Conservation (phyloP, 495 filamentous ascomycete species). For the Penicillium ochrochloron region DNA sequence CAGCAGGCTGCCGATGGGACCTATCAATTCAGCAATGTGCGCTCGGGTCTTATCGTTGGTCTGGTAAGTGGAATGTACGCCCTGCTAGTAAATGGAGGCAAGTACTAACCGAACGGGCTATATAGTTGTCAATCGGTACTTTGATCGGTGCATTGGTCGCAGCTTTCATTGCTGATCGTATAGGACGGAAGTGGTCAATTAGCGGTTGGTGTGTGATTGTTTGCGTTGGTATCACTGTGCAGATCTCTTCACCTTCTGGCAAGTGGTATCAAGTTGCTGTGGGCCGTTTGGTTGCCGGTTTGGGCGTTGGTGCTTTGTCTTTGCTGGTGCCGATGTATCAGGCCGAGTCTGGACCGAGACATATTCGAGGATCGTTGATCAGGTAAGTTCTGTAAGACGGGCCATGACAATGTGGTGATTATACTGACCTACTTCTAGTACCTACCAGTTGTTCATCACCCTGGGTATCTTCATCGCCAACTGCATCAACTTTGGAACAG, state of each 20-base stretch:
- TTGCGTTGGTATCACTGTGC: conserved; percentile 66
- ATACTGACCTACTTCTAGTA: conserved; percentile 24
- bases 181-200: conserved; percentile 58
- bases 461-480: conserved; percentile 80
- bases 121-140: conserved; percentile 63
- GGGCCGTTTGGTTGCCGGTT: conserved; percentile 61
- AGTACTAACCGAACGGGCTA: neutral
- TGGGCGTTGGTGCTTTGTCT: conserved; percentile 69
- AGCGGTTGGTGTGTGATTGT: conserved; percentile 60
- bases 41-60: conserved; percentile 54
- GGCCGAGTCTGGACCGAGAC: conserved; percentile 65
- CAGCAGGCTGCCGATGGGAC: conserved; percentile 22
- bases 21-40: conserved; percentile 50
- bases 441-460: conserved; percentile 87
- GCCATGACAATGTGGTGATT: neutral
- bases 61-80: conserved; percentile 30
- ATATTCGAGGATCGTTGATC: conserved; percentile 68
- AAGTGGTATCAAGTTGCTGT: conserved; percentile 58
- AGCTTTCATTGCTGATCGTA: conserved; percentile 55
- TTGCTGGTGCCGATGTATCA: conserved; percentile 75
- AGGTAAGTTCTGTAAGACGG: conserved; percentile 37
- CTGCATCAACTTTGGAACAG: conserved; percentile 79
- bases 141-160: conserved; percentile 67
- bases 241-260: conserved; percentile 57
- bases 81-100: neutral